Evolutionary conservation across 139 green algal species (phyloP), one percentile per base, ranked within the genome.

Genomic region (Micractinium conductrix): DNA sequence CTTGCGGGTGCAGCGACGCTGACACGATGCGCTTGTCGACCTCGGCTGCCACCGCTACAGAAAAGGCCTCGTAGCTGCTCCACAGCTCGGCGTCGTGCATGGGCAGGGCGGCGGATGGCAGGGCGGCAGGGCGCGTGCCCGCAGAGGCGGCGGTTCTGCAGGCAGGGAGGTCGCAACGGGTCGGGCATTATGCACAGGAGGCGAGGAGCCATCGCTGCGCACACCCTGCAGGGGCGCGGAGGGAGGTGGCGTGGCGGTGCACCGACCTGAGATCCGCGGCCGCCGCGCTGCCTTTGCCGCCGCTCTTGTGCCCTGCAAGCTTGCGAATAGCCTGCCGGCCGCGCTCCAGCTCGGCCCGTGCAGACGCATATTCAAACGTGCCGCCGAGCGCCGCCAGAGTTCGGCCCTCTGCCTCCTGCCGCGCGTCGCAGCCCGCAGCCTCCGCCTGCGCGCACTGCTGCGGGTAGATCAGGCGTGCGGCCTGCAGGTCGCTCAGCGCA

Each of bases 41-140:
- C 38, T 82, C 58, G 7, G 38, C 76, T 58, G 76, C 38, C 38
- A 82, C 10, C 0, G 76, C 38, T 2, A 58, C 76, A 33, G 76
- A 73, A 40, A 82, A 82, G 28, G 55, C 53, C 76, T 82, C 76
- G 60, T 60, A 82, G 76, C 76, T 71, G 62, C 28, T 43, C 76
- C 55, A 82, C n/a, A 82, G 38, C 12, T n/a, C 58, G 14, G n/a
- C n/a, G n/a, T n/a, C n/a, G n/a, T n/a, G n/a, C n/a, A n/a, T n/a
- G n/a, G n/a, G n/a, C n/a, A n/a, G n/a, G n/a, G n/a, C n/a, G n/a
- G n/a, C n/a, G n/a, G n/a, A n/a, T n/a, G n/a, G n/a, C n/a, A n/a
- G n/a, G n/a, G n/a, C n/a, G n/a, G n/a, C n/a, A n/a, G n/a, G n/a
- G n/a, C n/a, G n/a, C n/a, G n/a, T n/a, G n/a, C n/a, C n/a, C n/a